Evolutionary conservation across 2,329 filamentous ascomycete genomes (phyloP), one percentile per base, ranked within the genome.

Genomic region (Fusarium xyrophilum): DNA sequence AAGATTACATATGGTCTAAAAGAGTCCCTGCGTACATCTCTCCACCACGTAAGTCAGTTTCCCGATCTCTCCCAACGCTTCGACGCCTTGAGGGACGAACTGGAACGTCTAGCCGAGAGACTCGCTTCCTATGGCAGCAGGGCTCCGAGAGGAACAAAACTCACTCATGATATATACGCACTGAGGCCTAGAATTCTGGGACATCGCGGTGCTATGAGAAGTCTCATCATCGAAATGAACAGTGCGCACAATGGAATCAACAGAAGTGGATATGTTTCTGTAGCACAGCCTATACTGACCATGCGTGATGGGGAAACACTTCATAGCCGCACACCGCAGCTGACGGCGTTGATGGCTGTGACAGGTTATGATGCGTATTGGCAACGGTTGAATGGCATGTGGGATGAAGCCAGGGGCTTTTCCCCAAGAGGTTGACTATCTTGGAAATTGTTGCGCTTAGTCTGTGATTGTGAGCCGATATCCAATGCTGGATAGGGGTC

Each of bases 401-500:
- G 44, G 28, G 17, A 32, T 13, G 28, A 23, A 4, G 7, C n/a
- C 7, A 19, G 6, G 28, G 2, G 28, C 5, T 47, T 47, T 14
- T 5, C 28, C 28, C 2, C 15, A 3, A 19, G 14, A 32, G 0
- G 11, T 47, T 1, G 44, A 32, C 2, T 47, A 47, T 32, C 7
- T 47, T 9, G 44, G 44, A 2, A 47, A 32, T 1, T 47, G 28
- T 19, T 47, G 44, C 12, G 10, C 17, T 27, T 27, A 1, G 0
- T 2, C 17, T 14, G 11, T 2, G 4, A 40, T 12, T 1, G 0
- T 25, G 21, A 3, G 38, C 9, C 25, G 11, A 3, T 27, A 40
- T 27, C 5, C 7, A 14, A 19, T 9, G 1, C 3, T 14, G 23
- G 17, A 19, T 3, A 19, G 7, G 7, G 1, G 2, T 19, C 7